phyloP scores from a whole-genome alignment of 192 early-diverging fungal genomes.

The Phycomyces blakesleeanus region DNA sequence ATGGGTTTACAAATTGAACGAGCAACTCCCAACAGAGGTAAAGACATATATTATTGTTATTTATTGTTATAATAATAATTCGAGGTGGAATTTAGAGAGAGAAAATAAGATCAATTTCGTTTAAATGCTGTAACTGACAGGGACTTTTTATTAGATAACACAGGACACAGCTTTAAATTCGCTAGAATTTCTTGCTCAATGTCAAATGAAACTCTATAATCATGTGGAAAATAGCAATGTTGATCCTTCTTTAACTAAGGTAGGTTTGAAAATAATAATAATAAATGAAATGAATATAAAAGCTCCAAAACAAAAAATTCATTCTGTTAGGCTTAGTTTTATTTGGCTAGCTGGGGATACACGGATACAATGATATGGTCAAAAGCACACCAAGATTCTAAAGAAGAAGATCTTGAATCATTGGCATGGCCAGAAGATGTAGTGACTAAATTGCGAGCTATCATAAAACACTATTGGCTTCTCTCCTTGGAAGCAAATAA shows the following conservation, averaged over 20 bases:
- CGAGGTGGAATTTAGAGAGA: too few relatives aligned
- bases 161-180: background rate
- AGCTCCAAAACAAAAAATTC: background rate
- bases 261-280: background rate
- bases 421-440: constrained; percentile 10
- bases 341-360: constrained; percentile 39
- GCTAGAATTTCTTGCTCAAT: constrained; percentile 10
- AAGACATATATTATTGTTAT: background rate
- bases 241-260: background rate
- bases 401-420: background rate
- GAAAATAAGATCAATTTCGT: too few relatives aligned
- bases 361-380: constrained; percentile 16
- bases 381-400: background rate
- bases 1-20: constrained; percentile 21
- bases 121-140: background rate
- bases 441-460: constrained; percentile 11
- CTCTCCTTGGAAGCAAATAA: constrained; percentile 11
- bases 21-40: constrained; percentile 6
- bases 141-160: background rate
- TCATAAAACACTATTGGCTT: constrained; percentile 30
- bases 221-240: background rate
- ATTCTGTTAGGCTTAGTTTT: constrained; percentile 16
- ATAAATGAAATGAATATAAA: constrained; percentile 1
- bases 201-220: constrained; percentile 18
- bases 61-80: too few relatives aligned